Base-by-base conservation (phyloP, 1,284 basidiomycete genomes). In the Sparassis latifolia region DNA sequence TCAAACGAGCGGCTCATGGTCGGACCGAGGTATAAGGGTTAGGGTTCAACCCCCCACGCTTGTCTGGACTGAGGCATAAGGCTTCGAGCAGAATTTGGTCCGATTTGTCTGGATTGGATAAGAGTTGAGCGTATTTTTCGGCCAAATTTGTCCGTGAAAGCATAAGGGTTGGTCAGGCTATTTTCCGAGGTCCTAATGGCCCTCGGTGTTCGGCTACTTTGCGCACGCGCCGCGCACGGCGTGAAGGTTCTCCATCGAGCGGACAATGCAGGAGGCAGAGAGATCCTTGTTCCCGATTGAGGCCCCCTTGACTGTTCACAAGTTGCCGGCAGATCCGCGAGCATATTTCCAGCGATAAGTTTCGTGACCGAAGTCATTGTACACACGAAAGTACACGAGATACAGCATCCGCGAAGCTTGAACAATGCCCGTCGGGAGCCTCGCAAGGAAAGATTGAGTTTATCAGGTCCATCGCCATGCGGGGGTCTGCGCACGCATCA, bases 321-420 rank as follows among this genome's bases (percentile, higher is more conserved):
- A 20, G 20, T 20, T 20, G 20, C 20, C 10, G 10, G 42, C 33
- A 35, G 40, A 44, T 44, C 47, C 41, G 47, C 47, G 47, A 32
- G 39, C 41, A 42, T 39, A 6, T 4, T 20, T 49, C 38, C 42
- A 44, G 47, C 47, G 44, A 39, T 42, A 28, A 27, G 33, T 44
- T 44, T 42, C 27, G 33, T 33, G 30, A 42, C 47, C 42, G 39
- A 42, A 49, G 47, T 49, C 47, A 49, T 49, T 32, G 28, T 20
- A 20, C 47, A 5, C 42, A 28, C 47, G 4, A 10, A 49, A 43
- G 42, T 33, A 49, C 31, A 10, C 2, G 5, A 44, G 40, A 44
- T 40, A 31, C 20, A 20, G 20, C 20, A 20, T 35, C 44, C 35
- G 35, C 4, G 40, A 3, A 20, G 39, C 32, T 30, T 10, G 33